Evolutionary conservation across 2,329 filamentous ascomycete species (phyloP).

Genomic region (Arthrinium puccinioides): DNA sequence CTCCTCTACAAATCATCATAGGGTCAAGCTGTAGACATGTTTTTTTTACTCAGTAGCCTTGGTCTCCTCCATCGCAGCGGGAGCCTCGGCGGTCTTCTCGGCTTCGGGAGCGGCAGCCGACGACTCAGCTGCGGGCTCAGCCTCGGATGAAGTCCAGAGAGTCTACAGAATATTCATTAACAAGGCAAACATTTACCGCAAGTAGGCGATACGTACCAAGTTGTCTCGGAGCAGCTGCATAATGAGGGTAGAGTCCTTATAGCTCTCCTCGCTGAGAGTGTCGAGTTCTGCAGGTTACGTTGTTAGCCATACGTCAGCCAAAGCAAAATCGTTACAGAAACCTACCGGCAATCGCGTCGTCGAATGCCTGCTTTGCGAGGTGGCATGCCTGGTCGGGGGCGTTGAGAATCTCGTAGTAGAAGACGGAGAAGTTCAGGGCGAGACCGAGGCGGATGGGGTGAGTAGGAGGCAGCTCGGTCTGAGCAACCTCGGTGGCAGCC

Average conservation of each 20-base stretch:
- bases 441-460: slow-evolving; percentile 91
- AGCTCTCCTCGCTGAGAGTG: slow-evolving; percentile 95
- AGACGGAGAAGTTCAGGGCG: slow-evolving; percentile 94
- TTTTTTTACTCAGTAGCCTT: slow-evolving; percentile 61
- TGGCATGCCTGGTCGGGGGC: slow-evolving; percentile 97
- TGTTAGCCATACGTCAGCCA: slow-evolving; percentile 8
- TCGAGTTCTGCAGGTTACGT: slow-evolving; percentile 65
- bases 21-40: slow-evolving; percentile 26
- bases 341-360: slow-evolving; percentile 82
- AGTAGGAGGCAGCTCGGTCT: slow-evolving; percentile 82
- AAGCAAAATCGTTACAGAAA: background rate
- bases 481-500: slow-evolving; percentile 80
- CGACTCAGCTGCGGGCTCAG: slow-evolving; percentile 59
- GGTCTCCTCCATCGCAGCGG: slow-evolving; percentile 53
- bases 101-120: slow-evolving; percentile 46
- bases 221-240: slow-evolving; percentile 99
- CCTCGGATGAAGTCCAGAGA: slow-evolving; percentile 98
- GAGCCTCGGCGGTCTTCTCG: slow-evolving; percentile 49
- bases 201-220: slow-evolving; percentile 52
- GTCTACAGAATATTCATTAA: slow-evolving; percentile 50
- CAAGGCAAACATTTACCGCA: background rate
- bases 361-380: slow-evolving; percentile 91
- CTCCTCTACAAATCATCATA: slow-evolving; percentile 33
- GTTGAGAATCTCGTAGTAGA: slow-evolving; percentile 99
- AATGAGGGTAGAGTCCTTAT: slow-evolving; percentile 98